Percentiles rank a stretch among this genome's conserved stretches.
Evolutionary conservation across 2,329 filamentous ascomycete genomes (phyloP).

Genomic region (Monosporascus sp.): DNA sequence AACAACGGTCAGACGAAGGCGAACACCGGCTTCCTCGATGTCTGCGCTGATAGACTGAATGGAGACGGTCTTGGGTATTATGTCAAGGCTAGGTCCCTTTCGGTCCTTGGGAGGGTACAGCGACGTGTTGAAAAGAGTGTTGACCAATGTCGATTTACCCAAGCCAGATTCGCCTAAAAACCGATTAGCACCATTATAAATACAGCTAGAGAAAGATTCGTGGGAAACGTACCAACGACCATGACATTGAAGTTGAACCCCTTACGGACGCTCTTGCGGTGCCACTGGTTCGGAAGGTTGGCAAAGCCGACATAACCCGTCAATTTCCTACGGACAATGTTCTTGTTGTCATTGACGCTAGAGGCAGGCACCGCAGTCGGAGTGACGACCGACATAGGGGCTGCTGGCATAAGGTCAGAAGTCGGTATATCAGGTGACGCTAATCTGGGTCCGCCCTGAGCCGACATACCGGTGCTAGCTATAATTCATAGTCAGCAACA

Average conservation of each 20-base stretch:
- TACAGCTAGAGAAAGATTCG: not conserved
- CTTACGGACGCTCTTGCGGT: slow-evolving; percentile 99
- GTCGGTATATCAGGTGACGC: slow-evolving; percentile 34
- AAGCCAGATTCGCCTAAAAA: slow-evolving; percentile 89
- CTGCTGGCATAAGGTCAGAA: slow-evolving; percentile 24
- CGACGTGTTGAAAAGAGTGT: slow-evolving; percentile 99
- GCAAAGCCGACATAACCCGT: slow-evolving; percentile 98
- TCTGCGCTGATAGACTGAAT: slow-evolving; percentile 94
- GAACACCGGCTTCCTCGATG: slow-evolving; percentile 97
- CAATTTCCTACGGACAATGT: slow-evolving; percentile 97
- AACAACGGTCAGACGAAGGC: slow-evolving; percentile 91
- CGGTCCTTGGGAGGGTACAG: slow-evolving; percentile 98
- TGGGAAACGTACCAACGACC: slow-evolving; percentile 79
- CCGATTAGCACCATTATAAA: slow-evolving; percentile 2
- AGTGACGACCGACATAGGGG: slow-evolving; percentile 33
- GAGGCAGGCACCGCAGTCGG: slow-evolving; percentile 25
- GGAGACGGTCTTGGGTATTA: slow-evolving; percentile 95
- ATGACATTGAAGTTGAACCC: slow-evolving; percentile 99
- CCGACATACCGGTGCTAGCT: slow-evolving; percentile 38
- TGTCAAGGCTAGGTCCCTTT: slow-evolving; percentile 94
- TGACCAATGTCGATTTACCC: slow-evolving; percentile 98
- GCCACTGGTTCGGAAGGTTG: slow-evolving; percentile 99
- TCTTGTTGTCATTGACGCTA: slow-evolving; percentile 69
- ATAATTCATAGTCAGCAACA: slow-evolving; percentile 31
- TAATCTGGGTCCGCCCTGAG: slow-evolving; percentile 35